A percentile compares a stretch with the other conserved stretches of the same genome.
Evolutionary conservation across 2,329 filamentous ascomycete genomes (phyloP).

Genomic region (Colletotrichum somersetense): DNA sequence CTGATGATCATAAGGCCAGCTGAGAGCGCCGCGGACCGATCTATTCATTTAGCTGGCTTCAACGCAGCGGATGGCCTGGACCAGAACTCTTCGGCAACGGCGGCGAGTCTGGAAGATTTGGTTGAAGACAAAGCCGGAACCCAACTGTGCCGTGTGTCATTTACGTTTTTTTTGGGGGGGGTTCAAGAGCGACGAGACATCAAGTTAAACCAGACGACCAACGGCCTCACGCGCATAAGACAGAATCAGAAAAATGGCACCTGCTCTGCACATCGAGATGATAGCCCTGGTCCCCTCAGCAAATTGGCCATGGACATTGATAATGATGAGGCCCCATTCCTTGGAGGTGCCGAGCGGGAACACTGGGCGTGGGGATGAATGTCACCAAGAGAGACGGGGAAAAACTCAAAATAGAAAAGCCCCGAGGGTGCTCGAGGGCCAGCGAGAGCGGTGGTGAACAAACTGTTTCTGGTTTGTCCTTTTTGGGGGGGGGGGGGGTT

Average conservation of each 20-base stretch:
- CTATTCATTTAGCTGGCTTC: constrained; percentile 19
- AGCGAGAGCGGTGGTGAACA: constrained; percentile 7
- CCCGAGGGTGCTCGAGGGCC: constrained; percentile 23
- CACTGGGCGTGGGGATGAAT: constrained; percentile 21
- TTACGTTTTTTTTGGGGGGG: neutral
- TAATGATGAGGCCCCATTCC: constrained; percentile 13
- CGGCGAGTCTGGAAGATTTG: neutral
- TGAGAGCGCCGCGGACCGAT: constrained; percentile 24
- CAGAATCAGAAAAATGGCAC: constrained; percentile 14
- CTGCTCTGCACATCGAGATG: constrained; percentile 19
- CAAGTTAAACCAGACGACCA: constrained; percentile 16
- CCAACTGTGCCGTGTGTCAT: constrained; percentile 16
- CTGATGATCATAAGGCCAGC: constrained; percentile 20
- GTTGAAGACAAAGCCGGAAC: constrained; percentile 26
- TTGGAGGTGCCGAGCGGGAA: constrained; percentile 31
- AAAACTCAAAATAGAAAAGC: constrained; percentile 40
- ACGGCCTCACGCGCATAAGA: constrained; percentile 19
- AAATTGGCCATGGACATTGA: constrained; percentile 6
- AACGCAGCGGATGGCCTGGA: constrained; percentile 23
- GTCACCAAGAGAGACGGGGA: constrained; percentile 26
- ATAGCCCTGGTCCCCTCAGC: neutral
- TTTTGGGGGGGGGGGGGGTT: neutral
- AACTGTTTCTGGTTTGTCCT: constrained; percentile 6
- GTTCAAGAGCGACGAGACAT: constrained; percentile 21
- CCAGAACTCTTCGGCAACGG: neutral